Evolutionary conservation across 2,329 filamentous ascomycete genomes (phyloP).

Genomic region (Fusarium dlaminii): DNA sequence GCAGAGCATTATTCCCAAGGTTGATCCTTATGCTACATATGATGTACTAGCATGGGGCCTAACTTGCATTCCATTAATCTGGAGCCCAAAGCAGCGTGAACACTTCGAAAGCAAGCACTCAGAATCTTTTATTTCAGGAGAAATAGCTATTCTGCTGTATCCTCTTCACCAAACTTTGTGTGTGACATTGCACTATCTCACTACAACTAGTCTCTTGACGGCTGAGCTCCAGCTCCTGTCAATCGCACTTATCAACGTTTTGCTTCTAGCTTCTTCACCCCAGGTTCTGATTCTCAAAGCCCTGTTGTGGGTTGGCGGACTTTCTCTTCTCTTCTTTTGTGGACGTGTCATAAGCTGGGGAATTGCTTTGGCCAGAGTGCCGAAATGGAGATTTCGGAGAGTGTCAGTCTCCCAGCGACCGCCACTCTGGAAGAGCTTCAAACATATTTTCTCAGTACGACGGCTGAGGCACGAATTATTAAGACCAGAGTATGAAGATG

Average conservation of each 20-base stretch:
- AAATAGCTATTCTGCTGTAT: slow-evolving; percentile 74
- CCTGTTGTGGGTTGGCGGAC: slow-evolving; percentile 84
- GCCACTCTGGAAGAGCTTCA: slow-evolving; percentile 52
- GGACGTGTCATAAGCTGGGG: slow-evolving; percentile 82
- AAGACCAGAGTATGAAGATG: slow-evolving; percentile 45
- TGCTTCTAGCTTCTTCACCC: slow-evolving; percentile 80
- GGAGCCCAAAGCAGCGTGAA: slow-evolving; percentile 34
- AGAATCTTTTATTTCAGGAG: slow-evolving; percentile 56
- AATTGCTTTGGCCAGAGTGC: slow-evolving; percentile 85
- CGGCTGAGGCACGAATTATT: slow-evolving; percentile 55
- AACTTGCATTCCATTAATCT: slow-evolving; percentile 72
- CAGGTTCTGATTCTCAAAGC: slow-evolving; percentile 88
- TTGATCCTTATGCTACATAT: slow-evolving; percentile 64
- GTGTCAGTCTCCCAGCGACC: slow-evolving; percentile 51
- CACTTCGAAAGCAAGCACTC: slow-evolving; percentile 48
- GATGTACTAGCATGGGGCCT: slow-evolving; percentile 82
- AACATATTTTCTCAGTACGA: slow-evolving; percentile 56
- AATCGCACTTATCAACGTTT: slow-evolving; percentile 80
- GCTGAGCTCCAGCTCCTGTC: slow-evolving; percentile 91
- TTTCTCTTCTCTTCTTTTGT: slow-evolving; percentile 78
- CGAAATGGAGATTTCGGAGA: slow-evolving; percentile 86
- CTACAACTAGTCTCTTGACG: slow-evolving; percentile 86
- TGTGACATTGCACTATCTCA: slow-evolving; percentile 78
- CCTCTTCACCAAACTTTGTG: slow-evolving; percentile 84
- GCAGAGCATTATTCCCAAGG: slow-evolving; percentile 73